These are phyloP conservation scores for Alternaria sp. DNA, from an alignment of 2,329 filamentous ascomycete species.

Conservation along the genomic window DNA sequence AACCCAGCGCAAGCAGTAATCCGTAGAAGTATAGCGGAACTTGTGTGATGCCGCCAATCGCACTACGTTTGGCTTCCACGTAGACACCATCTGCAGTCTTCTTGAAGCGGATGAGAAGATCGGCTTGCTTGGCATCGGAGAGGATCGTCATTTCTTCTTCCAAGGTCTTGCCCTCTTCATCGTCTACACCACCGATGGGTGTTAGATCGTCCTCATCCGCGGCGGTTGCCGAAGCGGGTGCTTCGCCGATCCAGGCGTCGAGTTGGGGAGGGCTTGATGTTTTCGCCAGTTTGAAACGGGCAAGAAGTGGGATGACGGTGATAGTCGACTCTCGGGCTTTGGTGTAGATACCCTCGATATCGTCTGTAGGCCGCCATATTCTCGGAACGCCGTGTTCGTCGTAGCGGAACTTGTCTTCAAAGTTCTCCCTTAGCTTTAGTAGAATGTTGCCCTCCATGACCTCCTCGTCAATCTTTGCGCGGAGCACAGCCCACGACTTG, in stretches of 20 bases:
- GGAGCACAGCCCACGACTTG: conserved; percentile 92
- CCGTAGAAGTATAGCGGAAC: conserved; percentile 95
- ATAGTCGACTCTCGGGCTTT: conserved; percentile 91
- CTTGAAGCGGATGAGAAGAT: conserved; percentile 94
- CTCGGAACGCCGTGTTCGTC: conserved; percentile 93
- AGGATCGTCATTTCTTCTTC: conserved; percentile 98
- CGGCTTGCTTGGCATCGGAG: conserved; percentile 86
- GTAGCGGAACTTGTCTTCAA: conserved; percentile 99
- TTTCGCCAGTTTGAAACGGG: conserved; percentile 79
- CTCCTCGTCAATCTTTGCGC: conserved; percentile 93
- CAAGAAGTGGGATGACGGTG: conserved; percentile 85
- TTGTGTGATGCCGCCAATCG: conserved; percentile 93
- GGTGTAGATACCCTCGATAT: conserved; percentile 96
- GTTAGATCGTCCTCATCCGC: conserved; percentile 89
- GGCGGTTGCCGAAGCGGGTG: conserved; percentile 75
- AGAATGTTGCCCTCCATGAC: conserved; percentile 97
- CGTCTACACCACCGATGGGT: conserved; percentile 92
- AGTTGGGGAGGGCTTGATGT: conserved; percentile 83
- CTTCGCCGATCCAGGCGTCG: conserved; percentile 79
- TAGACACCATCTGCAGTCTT: conserved; percentile 98
- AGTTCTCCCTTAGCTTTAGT: conserved; percentile 95
- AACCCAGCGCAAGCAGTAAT: conserved; percentile 87
- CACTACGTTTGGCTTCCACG: conserved; percentile 95
- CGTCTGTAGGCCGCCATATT: conserved; percentile 95
- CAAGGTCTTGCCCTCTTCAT: conserved; percentile 90